phyloP scores from a whole-genome alignment of 2,329 filamentous ascomycete genomes.

The Fusarium luffae region DNA sequence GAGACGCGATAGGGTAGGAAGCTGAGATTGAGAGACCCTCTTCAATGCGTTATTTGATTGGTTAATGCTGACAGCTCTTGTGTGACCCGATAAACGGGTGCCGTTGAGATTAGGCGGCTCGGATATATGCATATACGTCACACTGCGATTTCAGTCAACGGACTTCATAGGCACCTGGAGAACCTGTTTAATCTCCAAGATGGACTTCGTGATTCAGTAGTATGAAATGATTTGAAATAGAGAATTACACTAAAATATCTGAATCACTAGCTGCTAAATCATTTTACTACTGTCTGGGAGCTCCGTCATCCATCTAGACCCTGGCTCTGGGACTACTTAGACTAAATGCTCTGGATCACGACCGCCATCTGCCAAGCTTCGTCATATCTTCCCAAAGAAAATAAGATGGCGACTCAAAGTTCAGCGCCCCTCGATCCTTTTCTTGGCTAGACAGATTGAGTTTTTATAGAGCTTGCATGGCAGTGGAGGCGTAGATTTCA shows the following conservation, averaged over 20 bases:
- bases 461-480: constrained; percentile 12
- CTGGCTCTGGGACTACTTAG: not conserved
- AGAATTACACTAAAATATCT: not conserved
- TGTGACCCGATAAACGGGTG: constrained; percentile 24
- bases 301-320: not conserved
- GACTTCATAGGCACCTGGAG: not conserved
- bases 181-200: not conserved
- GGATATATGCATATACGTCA: constrained; percentile 21
- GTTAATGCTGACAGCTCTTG: not conserved
- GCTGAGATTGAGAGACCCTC: constrained; percentile 23
- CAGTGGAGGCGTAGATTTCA: not conserved
- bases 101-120: not conserved
- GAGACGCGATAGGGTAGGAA: constrained; percentile 35
- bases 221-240: not conserved
- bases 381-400: not conserved
- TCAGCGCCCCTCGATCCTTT: not conserved
- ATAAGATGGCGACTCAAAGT: constrained; percentile 9
- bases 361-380: not conserved
- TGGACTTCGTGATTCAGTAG: not conserved
- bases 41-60: constrained; percentile 31
- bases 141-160: constrained; percentile 3
- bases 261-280: not conserved
- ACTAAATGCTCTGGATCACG: constrained; percentile 9
- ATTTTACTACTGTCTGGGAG: not conserved
- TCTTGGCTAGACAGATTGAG: not conserved